phyloP scores from a whole-genome alignment of 202 grass and related monocot genomes.

The Elaeis oleifera region DNA sequence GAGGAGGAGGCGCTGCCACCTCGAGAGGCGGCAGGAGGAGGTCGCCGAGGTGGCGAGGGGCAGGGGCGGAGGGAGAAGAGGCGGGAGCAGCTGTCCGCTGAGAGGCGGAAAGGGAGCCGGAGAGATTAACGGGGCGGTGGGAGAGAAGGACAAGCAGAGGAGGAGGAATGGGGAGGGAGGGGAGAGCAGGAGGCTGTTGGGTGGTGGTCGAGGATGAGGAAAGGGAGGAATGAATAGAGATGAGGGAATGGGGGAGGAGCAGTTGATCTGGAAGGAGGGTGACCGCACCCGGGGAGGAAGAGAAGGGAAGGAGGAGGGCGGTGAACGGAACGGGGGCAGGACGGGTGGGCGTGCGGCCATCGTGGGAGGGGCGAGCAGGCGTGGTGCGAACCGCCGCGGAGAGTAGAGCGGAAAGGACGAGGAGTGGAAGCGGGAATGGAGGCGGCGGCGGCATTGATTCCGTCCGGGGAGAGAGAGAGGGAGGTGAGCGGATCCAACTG shows the following conservation, averaged over 20 bases:
- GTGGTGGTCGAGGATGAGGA: conserved; percentile 24
- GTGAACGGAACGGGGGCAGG: conserved; percentile 21
- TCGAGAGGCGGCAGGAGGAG: conserved; percentile 11
- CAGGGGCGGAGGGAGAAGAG: conserved; percentile 26
- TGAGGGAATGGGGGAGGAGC: conserved; percentile 13
- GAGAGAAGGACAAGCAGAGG: conserved; percentile 18
- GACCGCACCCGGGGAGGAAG: conserved; percentile 12
- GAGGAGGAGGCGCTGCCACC: conserved; percentile 19
- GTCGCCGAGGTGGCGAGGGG: not conserved
- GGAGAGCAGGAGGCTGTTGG: conserved; percentile 26
- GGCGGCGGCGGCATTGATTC: not conserved
- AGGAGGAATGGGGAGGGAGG: conserved; percentile 21
- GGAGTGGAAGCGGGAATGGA: not conserved
- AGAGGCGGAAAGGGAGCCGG: conserved; percentile 28
- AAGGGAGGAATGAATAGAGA: conserved; percentile 19
- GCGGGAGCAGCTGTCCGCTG: conserved; percentile 6
- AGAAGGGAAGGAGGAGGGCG: conserved; percentile 22
- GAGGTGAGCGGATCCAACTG: too few species aligned
- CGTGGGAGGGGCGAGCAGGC: not conserved
- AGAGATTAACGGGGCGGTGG: conserved; percentile 22
- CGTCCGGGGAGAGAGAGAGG: too few species aligned
- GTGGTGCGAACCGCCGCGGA: not conserved
- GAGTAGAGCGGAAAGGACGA: not conserved
- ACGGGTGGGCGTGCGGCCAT: not conserved
- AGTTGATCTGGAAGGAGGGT: conserved; percentile 23